Base-by-base conservation (phyloP, 2,329 filamentous ascomycete species). In the Coniochaeta sp. region DNA sequence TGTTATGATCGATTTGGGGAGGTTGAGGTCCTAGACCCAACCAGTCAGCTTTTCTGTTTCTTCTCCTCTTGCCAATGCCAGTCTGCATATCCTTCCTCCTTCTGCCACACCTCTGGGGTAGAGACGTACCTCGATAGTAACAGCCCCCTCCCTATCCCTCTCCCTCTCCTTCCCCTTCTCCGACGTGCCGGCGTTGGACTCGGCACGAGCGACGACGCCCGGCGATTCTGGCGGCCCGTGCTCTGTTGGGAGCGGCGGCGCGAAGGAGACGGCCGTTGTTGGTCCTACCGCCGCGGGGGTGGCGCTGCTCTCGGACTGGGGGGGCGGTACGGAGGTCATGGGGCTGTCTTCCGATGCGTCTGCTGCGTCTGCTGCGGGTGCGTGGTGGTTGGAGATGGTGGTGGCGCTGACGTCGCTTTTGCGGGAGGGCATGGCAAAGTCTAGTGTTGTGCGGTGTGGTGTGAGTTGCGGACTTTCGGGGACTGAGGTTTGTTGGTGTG, bases 1-100 rank as follows among this genome's bases (percentile, higher is more conserved):
- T 50, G 86, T 87, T 57, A 92, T 85, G 69, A 92, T 90, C 7
- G 87, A 90, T 63, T 89, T 90, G 28, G 89, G 89, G 13, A 94
- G 76, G 55, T 77, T 84, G 52, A 91, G 79, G 63, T 92, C 88
- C 84, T 88, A 18, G 26, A 38, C 6, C 9, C 28, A 24, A 26
- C 38, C 18, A 6, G 55, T 61, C 27, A 61, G 60, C 51, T 33
- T n/a, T 92, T 20, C 28, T 51, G 3, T 35, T 27, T 88, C 84
- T 88, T 51, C 40, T 50, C 18, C n/a, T 10, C 26, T 20, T 35
- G 4, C 9, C 31, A 26, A n/a, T n/a, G n/a, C n/a, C n/a, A 6
- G 55, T 61, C 28, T 61, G 60, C 51, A 35, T 8, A 77, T 60
- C 14, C 1, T 20, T 18, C n/a, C 22, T 12, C 2, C 16, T 46